Evolutionary conservation across 176 grass and related monocot species (phyloP).

Genomic region (Panicum miliaceum): DNA sequence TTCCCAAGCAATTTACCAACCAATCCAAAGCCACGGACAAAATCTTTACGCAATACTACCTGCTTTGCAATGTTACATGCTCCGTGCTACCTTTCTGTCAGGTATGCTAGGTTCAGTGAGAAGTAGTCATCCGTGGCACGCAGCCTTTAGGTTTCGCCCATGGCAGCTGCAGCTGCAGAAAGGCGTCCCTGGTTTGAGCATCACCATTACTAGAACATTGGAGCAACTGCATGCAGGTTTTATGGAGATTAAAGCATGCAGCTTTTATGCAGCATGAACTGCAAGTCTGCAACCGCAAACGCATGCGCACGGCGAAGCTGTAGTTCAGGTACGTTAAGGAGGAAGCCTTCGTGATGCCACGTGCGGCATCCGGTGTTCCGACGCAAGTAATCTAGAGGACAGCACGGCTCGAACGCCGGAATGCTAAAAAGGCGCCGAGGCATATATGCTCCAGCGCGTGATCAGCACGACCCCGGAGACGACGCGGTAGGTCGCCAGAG

Average conservation of each 20-base stretch:
- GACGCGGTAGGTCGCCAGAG: background rate
- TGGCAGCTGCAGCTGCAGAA: background rate
- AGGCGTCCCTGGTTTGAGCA: background rate
- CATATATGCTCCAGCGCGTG: background rate
- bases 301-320: background rate
- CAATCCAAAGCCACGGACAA: background rate
- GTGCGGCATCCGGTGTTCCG: background rate
- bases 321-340: background rate
- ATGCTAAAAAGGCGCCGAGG: background rate
- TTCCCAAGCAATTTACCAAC: constrained; percentile 28
- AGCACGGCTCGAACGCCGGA: background rate
- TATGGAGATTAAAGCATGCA: background rate
- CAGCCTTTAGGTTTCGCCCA: background rate
- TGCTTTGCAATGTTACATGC: constrained; percentile 25
- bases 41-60: constrained; percentile 19
- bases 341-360: background rate
- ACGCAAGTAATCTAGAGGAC: background rate
- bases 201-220: background rate
- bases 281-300: constrained; percentile 2
- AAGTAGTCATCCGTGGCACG: background rate
- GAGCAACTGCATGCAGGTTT: background rate
- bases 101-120: constrained; percentile 21
- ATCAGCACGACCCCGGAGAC: background rate
- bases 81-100: constrained; percentile 14
- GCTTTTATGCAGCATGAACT: background rate